Evolutionary conservation across 1,284 basidiomycete species (phyloP).

Genomic region (Omphalotus olearius): DNA sequence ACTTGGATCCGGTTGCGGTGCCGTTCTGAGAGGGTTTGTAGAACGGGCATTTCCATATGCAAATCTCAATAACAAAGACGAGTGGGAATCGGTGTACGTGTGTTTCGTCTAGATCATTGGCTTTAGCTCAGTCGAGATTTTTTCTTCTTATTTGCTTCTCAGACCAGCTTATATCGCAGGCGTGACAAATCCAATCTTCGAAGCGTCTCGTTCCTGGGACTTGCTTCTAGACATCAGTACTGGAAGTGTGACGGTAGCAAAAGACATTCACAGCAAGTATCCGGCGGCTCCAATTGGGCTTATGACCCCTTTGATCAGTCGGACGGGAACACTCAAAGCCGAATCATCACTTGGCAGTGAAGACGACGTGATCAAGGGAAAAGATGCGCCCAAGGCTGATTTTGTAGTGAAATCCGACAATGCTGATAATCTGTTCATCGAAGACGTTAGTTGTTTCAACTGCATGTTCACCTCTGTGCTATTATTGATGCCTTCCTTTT

Average conservation of each 20-base stretch:
- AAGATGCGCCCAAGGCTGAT: conserved; percentile 39
- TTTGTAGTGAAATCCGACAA: conserved; percentile 51
- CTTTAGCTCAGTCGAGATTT: neutral
- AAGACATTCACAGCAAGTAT: conserved; percentile 67
- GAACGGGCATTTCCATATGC: conserved; percentile 93
- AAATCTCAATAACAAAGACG: conserved; percentile 83
- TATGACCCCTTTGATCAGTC: conserved; percentile 37
- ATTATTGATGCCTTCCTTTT: neutral
- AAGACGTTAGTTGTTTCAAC: conserved; percentile 64
- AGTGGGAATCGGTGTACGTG: conserved; percentile 83
- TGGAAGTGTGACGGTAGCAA: conserved; percentile 81
- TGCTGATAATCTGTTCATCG: conserved; percentile 85
- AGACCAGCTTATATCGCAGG: conserved; percentile 93
- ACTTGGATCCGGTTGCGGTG: conserved; percentile 86
- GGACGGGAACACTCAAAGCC: conserved; percentile 57
- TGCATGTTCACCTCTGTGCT: neutral
- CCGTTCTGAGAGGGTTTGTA: conserved; percentile 79
- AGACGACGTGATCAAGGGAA: conserved; percentile 47
- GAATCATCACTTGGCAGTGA: conserved; percentile 58
- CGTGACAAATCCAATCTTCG: conserved; percentile 95
- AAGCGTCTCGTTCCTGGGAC: conserved; percentile 86
- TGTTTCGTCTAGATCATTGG: neutral
- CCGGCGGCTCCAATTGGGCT: conserved; percentile 35
- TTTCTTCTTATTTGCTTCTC: conserved; percentile 6
- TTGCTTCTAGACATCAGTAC: conserved; percentile 87